A percentile compares a stretch with the other conserved stretches of the same genome.
These are phyloP conservation scores for Cinnamomum micranthum DNA, from an alignment of 164 flowering plant species.

Conservation along the genomic window DNA sequence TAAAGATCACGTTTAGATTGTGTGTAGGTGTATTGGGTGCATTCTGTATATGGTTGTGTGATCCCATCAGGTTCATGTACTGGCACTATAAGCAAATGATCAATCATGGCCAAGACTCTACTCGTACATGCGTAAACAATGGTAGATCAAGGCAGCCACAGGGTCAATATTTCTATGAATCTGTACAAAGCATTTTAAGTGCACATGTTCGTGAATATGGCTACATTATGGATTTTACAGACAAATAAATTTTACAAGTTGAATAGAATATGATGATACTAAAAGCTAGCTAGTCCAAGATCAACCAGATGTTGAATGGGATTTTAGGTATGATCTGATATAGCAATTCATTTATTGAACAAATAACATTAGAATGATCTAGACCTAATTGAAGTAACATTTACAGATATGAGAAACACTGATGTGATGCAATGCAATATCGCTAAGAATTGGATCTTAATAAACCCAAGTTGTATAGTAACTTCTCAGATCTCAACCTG, in stretches of 20 bases:
- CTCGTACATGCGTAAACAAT: too few species aligned
- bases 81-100: too few species aligned
- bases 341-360: too few species aligned
- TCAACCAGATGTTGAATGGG: slow-evolving; percentile 12
- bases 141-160: too few species aligned
- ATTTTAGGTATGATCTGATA: background rate
- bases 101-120: too few species aligned
- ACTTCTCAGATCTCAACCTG: slow-evolving; percentile 70
- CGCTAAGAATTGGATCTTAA: slow-evolving; percentile 55
- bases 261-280: background rate
- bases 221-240: background rate
- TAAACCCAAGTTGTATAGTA: slow-evolving; percentile 73
- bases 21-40: too few species aligned
- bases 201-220: too few species aligned
- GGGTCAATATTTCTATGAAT: too few species aligned
- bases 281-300: background rate
- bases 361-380: background rate
- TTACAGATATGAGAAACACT: slow-evolving; percentile 9
- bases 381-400: slow-evolving; percentile 1
- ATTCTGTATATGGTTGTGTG: too few species aligned
- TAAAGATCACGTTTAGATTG: too few species aligned
- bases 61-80: too few species aligned
- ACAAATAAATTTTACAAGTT: background rate
- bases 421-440: background rate
- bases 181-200: too few species aligned